Percentiles rank a stretch among this genome's conserved stretches.
Conservation (phyloP, 495 filamentous ascomycete species). For the Pseudomonodictys pantanalensis region DNA sequence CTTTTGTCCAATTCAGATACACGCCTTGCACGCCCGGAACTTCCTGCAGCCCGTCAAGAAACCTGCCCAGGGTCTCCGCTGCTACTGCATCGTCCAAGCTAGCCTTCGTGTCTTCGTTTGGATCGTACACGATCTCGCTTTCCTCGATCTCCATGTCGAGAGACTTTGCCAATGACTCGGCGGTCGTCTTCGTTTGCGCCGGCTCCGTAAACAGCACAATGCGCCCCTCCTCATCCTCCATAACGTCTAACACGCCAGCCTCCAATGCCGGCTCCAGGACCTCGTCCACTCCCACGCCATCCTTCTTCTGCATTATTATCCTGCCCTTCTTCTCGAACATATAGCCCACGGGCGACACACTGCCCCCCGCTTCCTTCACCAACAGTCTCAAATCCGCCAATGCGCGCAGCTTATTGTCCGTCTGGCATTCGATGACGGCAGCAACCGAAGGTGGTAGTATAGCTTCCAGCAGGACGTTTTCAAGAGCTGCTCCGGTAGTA, state of each 20-base stretch:
- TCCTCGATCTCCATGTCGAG: slow-evolving; percentile 63
- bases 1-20: slow-evolving; percentile 34
- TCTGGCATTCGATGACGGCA: slow-evolving; percentile 77
- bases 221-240: slow-evolving; percentile 64
- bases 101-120: slow-evolving; percentile 75
- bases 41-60: slow-evolving; percentile 52
- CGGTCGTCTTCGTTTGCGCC: slow-evolving; percentile 60
- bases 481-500: slow-evolving; percentile 65
- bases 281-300: slow-evolving; percentile 63
- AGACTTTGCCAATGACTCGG: slow-evolving; percentile 56
- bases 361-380: slow-evolving; percentile 68
- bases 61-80: slow-evolving; percentile 49
- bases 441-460: slow-evolving; percentile 76
- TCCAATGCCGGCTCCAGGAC: slow-evolving; percentile 83
- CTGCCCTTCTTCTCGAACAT: slow-evolving; percentile 78
- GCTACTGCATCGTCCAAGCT: slow-evolving; percentile 46
- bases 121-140: slow-evolving; percentile 79
- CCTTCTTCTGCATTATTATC: slow-evolving; percentile 63
- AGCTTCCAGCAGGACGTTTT: slow-evolving; percentile 74
- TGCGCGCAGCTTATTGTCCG: slow-evolving; percentile 71
- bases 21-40: slow-evolving; percentile 42
- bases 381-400: slow-evolving; percentile 66
- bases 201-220: slow-evolving; percentile 75
- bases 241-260: slow-evolving; percentile 77
- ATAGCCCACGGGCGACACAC: slow-evolving; percentile 69